These are phyloP conservation scores for Aquilaria sinensis DNA, from an alignment of 345 rosid species.

Conservation along the genomic window DNA sequence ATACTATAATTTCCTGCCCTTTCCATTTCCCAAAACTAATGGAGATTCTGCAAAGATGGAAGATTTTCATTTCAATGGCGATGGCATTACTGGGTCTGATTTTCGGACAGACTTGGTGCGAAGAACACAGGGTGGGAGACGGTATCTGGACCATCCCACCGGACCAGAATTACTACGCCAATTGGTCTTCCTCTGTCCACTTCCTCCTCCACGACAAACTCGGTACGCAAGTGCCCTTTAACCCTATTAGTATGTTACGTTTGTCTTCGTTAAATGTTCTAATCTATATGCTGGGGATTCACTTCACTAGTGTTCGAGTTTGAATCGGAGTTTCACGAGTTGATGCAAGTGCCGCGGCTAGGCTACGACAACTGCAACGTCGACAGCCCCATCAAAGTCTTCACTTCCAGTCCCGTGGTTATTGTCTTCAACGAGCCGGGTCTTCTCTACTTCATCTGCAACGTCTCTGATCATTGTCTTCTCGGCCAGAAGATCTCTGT, in stretches of 20 bases:
- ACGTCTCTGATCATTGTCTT: slow-evolving; percentile 32
- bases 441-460: slow-evolving; percentile 37
- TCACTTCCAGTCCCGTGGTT: slow-evolving; percentile 22
- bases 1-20: too few relatives aligned
- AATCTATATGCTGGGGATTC: not conserved
- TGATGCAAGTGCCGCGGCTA: slow-evolving; percentile 30
- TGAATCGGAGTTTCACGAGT: slow-evolving; percentile 24
- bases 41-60: too few relatives aligned
- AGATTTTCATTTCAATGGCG: too few relatives aligned
- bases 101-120: too few relatives aligned
- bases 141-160: slow-evolving; percentile 35
- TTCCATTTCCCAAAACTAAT: too few relatives aligned
- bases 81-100: too few relatives aligned
- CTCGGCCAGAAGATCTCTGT: slow-evolving; percentile 34
- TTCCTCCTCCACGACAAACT: slow-evolving; percentile 22
- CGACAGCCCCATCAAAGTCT: slow-evolving; percentile 19
- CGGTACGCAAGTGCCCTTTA: slow-evolving; percentile 1
- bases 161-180: slow-evolving; percentile 24
- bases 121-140: slow-evolving; percentile 28
- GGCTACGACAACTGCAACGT: slow-evolving; percentile 30
- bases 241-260: not conserved
- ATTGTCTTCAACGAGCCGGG: slow-evolving; percentile 18
- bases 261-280: not conserved
- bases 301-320: slow-evolving; percentile 24
- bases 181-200: slow-evolving; percentile 33